Evolutionary conservation across 2,329 filamentous ascomycete genomes (phyloP), one percentile per base, ranked within the genome.

Genomic region (Colletotrichum nymphaeae): DNA sequence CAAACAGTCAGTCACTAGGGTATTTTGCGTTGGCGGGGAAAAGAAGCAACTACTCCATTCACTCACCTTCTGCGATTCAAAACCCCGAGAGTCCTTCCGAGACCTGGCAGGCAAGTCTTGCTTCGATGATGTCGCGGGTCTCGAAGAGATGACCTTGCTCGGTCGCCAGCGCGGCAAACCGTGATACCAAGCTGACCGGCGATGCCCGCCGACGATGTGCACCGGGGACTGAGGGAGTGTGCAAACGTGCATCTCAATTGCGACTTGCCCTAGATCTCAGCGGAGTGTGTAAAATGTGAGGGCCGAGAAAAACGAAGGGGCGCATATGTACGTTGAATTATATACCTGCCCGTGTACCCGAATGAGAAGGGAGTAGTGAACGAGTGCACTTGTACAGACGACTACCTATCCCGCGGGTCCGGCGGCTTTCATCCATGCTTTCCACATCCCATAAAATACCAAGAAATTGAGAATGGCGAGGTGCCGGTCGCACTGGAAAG

Each of bases 191-290:
- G 16, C 24, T 42, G 28, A 24, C 19, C 28, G 22, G 26, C 42
- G 56, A 22, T n/a, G 64, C 26, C n/a, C 46, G 16, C 32, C 22
- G 28, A 49, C 22, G 22, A 24, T 42, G 28, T 22, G 11, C n/a
- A 14, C 30, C 22, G 56, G 28, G 4, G 46, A n/a, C 28, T 55
- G 69, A 8, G 70, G 70, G 55, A 70, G 65, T n/a, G 70, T 62
- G 60, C 70, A 73, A 42, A 66, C 46, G n/a, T 70, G 67, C 67
- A 73, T 70, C 56, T 37, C 58, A 62, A 16, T 57, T 42, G 28
- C 49, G 60, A 70, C 22, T 57, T 42, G 12, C 24, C 57, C 55
- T 28, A 32, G 32, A n/a, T 32, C 16, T 26, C 14, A 26, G 11
- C n/a, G 3, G 22, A 16, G 11, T 56, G 11, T 26, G 46, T 49